These are phyloP conservation scores for Przewalskia tangutica DNA, from an alignment of 257 asterid species.

Conservation along the genomic window DNA sequence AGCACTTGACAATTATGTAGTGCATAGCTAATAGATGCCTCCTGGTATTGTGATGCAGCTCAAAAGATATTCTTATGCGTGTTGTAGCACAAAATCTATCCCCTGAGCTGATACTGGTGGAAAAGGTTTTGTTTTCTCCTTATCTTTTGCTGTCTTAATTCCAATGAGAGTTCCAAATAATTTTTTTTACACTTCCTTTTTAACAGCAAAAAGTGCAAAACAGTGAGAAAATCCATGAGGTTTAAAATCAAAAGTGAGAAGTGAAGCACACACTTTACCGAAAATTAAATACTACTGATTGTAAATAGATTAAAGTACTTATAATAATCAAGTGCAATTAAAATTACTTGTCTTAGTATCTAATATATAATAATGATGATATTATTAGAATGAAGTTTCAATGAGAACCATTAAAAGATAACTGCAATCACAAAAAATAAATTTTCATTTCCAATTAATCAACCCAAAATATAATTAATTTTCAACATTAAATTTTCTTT, in stretches of 20 bases:
- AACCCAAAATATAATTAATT: neutral
- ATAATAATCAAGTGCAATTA: neutral
- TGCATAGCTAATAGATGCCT: conserved; percentile 14
- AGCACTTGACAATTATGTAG: neutral
- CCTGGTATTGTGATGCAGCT: conserved; percentile 43
- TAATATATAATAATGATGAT: neutral
- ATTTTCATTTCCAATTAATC: neutral
- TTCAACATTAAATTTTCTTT: neutral
- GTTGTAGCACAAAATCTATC: conserved; percentile 85
- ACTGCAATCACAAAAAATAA: neutral
- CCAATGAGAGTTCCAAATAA: neutral
- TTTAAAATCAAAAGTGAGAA: neutral
- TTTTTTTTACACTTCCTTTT: neutral
- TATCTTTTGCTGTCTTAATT: neutral
- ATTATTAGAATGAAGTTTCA: neutral
- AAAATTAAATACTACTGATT: neutral
- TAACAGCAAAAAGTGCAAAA: neutral
- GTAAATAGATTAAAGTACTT: neutral
- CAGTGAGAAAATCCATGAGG: neutral
- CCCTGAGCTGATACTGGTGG: conserved; percentile 78
- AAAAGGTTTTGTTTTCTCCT: conserved; percentile 47
- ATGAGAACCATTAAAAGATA: neutral
- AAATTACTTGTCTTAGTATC: neutral
- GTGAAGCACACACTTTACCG: neutral
- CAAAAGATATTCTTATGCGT: conserved; percentile 83